Evolutionary conservation across 768 basidiomycete species (phyloP), one percentile per base, ranked within the genome.

Genomic region (Boletus huronensis): DNA sequence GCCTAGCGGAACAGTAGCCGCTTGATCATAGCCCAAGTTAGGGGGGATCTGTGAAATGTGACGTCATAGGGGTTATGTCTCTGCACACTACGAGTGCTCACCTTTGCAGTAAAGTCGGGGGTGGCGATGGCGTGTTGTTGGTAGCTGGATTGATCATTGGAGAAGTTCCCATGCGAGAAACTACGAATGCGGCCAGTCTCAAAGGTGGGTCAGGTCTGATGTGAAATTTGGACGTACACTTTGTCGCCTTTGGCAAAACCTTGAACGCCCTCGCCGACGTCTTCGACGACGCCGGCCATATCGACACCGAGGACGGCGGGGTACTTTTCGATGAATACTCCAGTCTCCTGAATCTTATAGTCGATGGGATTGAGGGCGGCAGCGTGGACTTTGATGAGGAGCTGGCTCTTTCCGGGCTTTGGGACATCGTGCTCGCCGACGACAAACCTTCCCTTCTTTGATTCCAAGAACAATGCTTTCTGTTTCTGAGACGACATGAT

Each of bases 331-430:
- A 73, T 52, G 41, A 74, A 69, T 0, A 58, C 21, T 13, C 72
- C 75, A 47, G 57, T 56, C 45, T 63, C 52, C 42, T 70, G 72
- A 25, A 76, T 59, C 60, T 70, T 70, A 14, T 75, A 80, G 64
- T 75, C 78, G 36, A 75, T 55, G 9, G 81, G 82, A 59, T 82
- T 81, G 10, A 82, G 70, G 2, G 70, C 76, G 5, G 66, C 61
- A 0, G 76, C 59, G 36, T 72, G 58, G 45, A 78, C 52, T 55
- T 75, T 72, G 52, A 81, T 67, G 48, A 81, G 67, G 14, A 80
- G 46, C 53, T 81, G 70, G 8, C 72, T 72, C 3, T 64, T 60
- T 1, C 72, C 70, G 0, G 78, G 77, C 38, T 58, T 67, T 13
- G 71, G 70, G 38, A 71, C 58, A 35, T 53, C 50, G 10, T 55